phyloP scores from a whole-genome alignment of 2,329 filamentous ascomycete species.

The Hypoxylon sp. region DNA sequence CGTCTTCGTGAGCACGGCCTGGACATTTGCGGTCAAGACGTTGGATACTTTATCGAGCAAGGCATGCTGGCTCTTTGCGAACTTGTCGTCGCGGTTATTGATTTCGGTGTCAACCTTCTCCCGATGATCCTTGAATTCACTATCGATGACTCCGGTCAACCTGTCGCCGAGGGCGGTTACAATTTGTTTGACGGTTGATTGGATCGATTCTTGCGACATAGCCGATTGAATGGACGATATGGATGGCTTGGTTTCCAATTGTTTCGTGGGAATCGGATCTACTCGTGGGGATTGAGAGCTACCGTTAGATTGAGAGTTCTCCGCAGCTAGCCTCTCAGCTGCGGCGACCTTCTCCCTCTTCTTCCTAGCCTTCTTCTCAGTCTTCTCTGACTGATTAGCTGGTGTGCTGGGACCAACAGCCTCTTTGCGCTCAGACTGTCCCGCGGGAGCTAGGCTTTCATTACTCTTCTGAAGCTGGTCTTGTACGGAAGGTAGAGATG shows the following conservation, averaged over 20 bases:
- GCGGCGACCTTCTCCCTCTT: slow-evolving; percentile 69
- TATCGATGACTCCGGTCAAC: slow-evolving; percentile 60
- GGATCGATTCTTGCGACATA: slow-evolving; percentile 59
- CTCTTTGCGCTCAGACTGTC: slow-evolving; percentile 49
- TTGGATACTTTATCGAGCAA: slow-evolving; percentile 69
- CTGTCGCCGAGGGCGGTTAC: slow-evolving; percentile 63
- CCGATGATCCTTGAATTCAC: slow-evolving; percentile 69
- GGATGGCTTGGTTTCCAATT: slow-evolving; percentile 45
- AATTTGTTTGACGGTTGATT: slow-evolving; percentile 65
- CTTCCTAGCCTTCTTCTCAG: slow-evolving; percentile 51
- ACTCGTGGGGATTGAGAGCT: slow-evolving; percentile 52
- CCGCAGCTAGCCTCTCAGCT: slow-evolving; percentile 57
- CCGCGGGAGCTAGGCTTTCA: slow-evolving; percentile 38
- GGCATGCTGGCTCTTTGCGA: slow-evolving; percentile 65
- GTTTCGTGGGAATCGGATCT: slow-evolving; percentile 51
- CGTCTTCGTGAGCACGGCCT: slow-evolving; percentile 80
- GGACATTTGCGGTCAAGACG: slow-evolving; percentile 71
- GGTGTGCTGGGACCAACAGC: slow-evolving; percentile 45
- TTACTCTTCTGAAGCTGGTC: slow-evolving; percentile 45
- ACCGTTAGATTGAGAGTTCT: slow-evolving; percentile 57
- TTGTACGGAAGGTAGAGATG: slow-evolving; percentile 38
- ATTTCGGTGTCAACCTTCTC: slow-evolving; percentile 75
- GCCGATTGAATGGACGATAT: slow-evolving; percentile 42
- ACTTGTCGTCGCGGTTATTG: slow-evolving; percentile 62
- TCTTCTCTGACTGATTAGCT: slow-evolving; percentile 48